These are phyloP conservation scores for Trichophyton mentagrophytes DNA, from an alignment of 2,329 filamentous ascomycete species.

Conservation along the genomic window DNA sequence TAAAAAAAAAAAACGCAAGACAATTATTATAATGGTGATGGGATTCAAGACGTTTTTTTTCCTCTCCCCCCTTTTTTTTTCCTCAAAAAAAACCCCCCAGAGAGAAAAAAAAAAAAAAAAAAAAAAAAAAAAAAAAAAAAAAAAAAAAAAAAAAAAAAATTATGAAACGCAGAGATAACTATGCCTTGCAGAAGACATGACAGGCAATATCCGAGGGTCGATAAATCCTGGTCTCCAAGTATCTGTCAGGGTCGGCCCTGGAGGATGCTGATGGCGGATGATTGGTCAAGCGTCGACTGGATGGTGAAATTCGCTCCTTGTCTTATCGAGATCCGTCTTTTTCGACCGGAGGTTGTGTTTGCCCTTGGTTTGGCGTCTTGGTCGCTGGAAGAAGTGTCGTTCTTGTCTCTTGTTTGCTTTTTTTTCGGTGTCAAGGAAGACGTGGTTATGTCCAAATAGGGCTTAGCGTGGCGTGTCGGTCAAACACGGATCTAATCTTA, in stretches of 20 bases:
- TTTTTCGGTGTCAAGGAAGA: neutral
- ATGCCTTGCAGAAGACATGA: neutral
- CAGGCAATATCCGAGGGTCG: neutral
- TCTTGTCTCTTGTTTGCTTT: neutral
- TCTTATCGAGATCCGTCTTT: too few relatives aligned
- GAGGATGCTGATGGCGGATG: neutral
- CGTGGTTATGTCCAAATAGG: neutral
- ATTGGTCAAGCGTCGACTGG: neutral
- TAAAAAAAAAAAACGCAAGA: too few relatives aligned
- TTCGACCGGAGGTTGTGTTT: neutral
- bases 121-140: too few relatives aligned
- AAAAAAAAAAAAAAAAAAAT: neutral
- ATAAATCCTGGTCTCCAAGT: neutral
- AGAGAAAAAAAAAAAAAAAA: too few relatives aligned
- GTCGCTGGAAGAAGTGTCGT: neutral
- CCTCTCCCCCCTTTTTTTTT: too few relatives aligned
- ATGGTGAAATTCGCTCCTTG: neutral
- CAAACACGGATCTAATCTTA: constrained; percentile 14
- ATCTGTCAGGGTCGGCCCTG: neutral
- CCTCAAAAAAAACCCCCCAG: too few relatives aligned
- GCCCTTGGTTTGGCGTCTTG: neutral
- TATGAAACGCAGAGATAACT: neutral
- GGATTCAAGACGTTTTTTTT: too few relatives aligned
- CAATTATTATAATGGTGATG: too few relatives aligned
- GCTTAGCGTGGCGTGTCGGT: neutral